Percentiles rank a stretch among this genome's conserved stretches.
These are phyloP conservation scores for Suhomyces taliae DNA, from an alignment of 1,139 yeast species.

Conservation along the genomic window DNA sequence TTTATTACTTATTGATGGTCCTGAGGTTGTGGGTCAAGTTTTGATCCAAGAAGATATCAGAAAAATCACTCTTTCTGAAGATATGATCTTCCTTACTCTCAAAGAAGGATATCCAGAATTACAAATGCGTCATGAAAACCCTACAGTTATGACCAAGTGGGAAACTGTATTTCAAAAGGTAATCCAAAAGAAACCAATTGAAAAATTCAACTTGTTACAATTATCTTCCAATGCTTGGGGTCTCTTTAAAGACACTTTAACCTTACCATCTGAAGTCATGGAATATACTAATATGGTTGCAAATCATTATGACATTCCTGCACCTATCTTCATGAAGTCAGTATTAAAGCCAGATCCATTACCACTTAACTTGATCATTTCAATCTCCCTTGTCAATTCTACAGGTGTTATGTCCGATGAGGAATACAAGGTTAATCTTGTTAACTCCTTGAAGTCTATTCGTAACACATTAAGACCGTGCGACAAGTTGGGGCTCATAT, in stretches of 20 bases:
- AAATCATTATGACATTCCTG: slow-evolving; percentile 41
- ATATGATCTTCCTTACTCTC: slow-evolving; percentile 37
- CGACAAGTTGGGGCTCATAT: slow-evolving; percentile 58
- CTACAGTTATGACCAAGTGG: slow-evolving; percentile 45
- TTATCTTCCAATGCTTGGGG: slow-evolving; percentile 55
- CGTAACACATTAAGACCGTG: slow-evolving; percentile 32
- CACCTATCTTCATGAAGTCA: slow-evolving; percentile 29
- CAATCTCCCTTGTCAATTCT: slow-evolving; percentile 42
- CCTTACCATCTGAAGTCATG: slow-evolving; percentile 41
- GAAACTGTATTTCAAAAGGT: slow-evolving; percentile 25
- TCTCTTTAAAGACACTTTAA: slow-evolving; percentile 22
- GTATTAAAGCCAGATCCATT: slow-evolving; percentile 36
- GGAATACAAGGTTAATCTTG: slow-evolving; percentile 33
- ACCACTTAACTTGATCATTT: slow-evolving; percentile 50
- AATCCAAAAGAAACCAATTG: slow-evolving; percentile 13
- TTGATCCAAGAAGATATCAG: slow-evolving; percentile 35
- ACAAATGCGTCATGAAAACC: slow-evolving; percentile 35
- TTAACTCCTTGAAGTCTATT: slow-evolving; percentile 25
- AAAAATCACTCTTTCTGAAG: slow-evolving; percentile 23
- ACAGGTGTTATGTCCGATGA: slow-evolving; percentile 27
- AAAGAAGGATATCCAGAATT: slow-evolving; percentile 48
- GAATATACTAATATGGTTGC: slow-evolving; percentile 35
- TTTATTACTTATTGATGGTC: slow-evolving; percentile 39
- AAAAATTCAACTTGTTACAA: slow-evolving; percentile 40
- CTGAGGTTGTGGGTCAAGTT: slow-evolving; percentile 36